Conservation (phyloP, 2,329 filamentous ascomycete genomes). For the Sarocladiaceae sp. region DNA sequence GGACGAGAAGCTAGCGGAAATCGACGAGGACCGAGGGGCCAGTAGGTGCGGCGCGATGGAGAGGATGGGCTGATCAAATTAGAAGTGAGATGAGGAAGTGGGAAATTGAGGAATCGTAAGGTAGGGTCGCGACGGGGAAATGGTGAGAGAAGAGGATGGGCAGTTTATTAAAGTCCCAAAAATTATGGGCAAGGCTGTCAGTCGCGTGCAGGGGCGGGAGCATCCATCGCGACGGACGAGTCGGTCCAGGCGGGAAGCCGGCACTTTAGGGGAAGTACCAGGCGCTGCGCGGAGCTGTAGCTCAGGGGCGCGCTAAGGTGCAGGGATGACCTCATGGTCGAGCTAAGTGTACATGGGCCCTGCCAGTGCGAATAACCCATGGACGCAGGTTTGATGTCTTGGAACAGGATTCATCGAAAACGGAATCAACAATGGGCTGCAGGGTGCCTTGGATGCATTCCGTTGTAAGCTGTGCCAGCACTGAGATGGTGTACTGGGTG, state of each 20-base stretch:
- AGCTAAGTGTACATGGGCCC: not conserved
- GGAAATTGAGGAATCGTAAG: constrained; percentile 3
- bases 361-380: not conserved
- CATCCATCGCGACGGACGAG: not conserved
- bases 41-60: not conserved
- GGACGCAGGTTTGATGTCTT: no score
- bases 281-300: constrained; percentile 1
- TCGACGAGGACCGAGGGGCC: not conserved
- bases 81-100: not conserved
- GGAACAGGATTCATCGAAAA: not conserved
- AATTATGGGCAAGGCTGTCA: constrained; percentile 2
- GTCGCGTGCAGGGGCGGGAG: not conserved
- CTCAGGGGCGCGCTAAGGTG: constrained; percentile 8
- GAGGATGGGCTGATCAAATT: not conserved
- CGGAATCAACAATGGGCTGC: constrained; percentile 2
- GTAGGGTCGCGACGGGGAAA: not conserved
- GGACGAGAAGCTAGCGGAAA: not conserved
- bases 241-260: not conserved
- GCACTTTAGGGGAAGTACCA: constrained; percentile 7
- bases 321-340: constrained; percentile 8
- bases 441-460: not conserved
- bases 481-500: not conserved
- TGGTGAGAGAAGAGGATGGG: constrained; percentile 7
- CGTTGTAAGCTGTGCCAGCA: not conserved
- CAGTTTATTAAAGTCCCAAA: constrained; percentile 5